phyloP scores from a whole-genome alignment of 768 basidiomycete species.

The Obba rivulosa region DNA sequence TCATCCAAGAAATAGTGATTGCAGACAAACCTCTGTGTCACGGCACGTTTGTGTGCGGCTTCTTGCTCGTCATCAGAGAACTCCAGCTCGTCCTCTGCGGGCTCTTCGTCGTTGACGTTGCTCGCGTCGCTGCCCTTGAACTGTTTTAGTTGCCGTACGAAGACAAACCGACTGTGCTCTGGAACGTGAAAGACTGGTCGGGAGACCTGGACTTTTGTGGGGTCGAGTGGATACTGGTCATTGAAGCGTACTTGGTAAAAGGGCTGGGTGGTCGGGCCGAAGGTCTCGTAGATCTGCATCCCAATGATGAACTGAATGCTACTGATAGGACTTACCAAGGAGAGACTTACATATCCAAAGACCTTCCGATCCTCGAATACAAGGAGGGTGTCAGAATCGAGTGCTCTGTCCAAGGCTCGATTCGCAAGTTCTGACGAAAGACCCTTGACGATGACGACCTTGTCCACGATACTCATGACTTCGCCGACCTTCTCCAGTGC shows the following conservation, averaged over 20 bases:
- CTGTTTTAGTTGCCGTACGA: slow-evolving; percentile 61
- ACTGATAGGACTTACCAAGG: neutral
- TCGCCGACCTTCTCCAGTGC: slow-evolving; percentile 72
- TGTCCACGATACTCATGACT: slow-evolving; percentile 68
- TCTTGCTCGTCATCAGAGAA: slow-evolving; percentile 96
- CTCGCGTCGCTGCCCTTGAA: slow-evolving; percentile 90
- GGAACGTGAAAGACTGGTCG: slow-evolving; percentile 82
- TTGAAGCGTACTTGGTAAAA: slow-evolving; percentile 86
- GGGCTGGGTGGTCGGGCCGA: slow-evolving; percentile 88
- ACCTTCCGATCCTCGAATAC: slow-evolving; percentile 87
- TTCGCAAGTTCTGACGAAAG: slow-evolving; percentile 35
- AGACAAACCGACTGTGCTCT: slow-evolving; percentile 76
- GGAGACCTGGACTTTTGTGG: slow-evolving; percentile 45
- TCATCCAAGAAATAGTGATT: neutral
- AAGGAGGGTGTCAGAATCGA: slow-evolving; percentile 87
- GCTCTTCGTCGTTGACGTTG: slow-evolving; percentile 93
- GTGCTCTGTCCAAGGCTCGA: slow-evolving; percentile 52
- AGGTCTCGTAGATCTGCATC: slow-evolving; percentile 84
- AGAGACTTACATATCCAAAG: slow-evolving; percentile 52
- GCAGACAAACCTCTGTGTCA: slow-evolving; percentile 52
- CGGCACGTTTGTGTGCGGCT: slow-evolving; percentile 56
- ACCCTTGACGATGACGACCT: slow-evolving; percentile 71
- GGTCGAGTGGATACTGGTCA: slow-evolving; percentile 55
- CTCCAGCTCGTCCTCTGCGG: slow-evolving; percentile 83
- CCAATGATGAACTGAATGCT: slow-evolving; percentile 5